A percentile compares a stretch with the other conserved stretches of the same genome.
Evolutionary conservation across 768 basidiomycete genomes (phyloP).

Genomic region (Punctularia strigosozonata): DNA sequence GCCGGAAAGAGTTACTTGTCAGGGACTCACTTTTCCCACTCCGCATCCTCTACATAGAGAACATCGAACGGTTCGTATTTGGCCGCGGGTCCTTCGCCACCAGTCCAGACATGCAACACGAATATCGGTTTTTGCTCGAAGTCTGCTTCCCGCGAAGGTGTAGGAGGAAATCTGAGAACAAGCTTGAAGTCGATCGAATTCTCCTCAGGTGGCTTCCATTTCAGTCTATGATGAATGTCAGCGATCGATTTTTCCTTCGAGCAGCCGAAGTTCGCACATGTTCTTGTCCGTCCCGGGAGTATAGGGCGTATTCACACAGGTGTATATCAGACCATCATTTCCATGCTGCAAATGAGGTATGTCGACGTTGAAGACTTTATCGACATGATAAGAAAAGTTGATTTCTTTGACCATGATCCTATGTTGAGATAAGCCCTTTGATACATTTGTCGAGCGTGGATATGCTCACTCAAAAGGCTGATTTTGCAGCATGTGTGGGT

Average conservation of each 20-base stretch:
- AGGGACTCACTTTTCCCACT: slow-evolving; percentile 79
- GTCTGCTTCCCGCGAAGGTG: slow-evolving; percentile 51
- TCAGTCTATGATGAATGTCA: slow-evolving; percentile 45
- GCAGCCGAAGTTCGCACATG: slow-evolving; percentile 44
- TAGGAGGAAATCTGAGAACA: slow-evolving; percentile 82
- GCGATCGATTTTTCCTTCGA: background rate
- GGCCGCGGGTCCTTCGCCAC: slow-evolving; percentile 41
- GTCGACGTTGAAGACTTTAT: slow-evolving; percentile 74
- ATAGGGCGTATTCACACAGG: slow-evolving; percentile 78
- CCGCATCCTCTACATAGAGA: slow-evolving; percentile 75
- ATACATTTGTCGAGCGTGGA: background rate
- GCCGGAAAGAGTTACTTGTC: background rate
- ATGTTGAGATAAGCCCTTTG: background rate
- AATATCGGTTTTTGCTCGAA: slow-evolving; percentile 80
- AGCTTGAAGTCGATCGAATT: slow-evolving; percentile 98
- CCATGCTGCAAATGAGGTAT: slow-evolving; percentile 83
- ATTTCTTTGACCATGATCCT: slow-evolving; percentile 87
- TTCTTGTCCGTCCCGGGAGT: slow-evolving; percentile 70
- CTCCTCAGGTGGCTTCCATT: slow-evolving; percentile 98
- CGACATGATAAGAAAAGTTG: slow-evolving; percentile 76
- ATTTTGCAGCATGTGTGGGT: slow-evolving; percentile 48
- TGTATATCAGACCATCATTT: slow-evolving; percentile 95
- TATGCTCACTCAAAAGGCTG: slow-evolving; percentile 83
- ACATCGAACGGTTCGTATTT: slow-evolving; percentile 78
- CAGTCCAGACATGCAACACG: slow-evolving; percentile 72